Evolutionary conservation across 371 early-diverging fungal genomes (phyloP).

Genomic region (Nosema muscidifuracis): DNA sequence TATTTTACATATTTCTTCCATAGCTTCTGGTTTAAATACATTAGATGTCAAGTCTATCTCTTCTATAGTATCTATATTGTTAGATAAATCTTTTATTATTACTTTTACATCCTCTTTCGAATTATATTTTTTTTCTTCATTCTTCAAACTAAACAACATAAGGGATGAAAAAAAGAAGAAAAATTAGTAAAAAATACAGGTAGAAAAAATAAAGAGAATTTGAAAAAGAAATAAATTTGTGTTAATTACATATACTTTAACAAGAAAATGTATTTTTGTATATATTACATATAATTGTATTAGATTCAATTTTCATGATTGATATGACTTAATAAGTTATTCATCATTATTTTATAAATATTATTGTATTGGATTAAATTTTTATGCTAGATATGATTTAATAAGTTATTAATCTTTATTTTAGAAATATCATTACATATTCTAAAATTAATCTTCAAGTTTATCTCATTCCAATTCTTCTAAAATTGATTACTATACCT

Average conservation of each 20-base stretch:
- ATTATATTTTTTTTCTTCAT: conserved; percentile 58
- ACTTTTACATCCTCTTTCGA: conserved; percentile 44
- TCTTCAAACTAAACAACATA: conserved; percentile 53
- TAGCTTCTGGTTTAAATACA: conserved; percentile 55
- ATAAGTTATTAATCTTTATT: too few species aligned
- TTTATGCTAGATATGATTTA: too few species aligned
- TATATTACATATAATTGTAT: too few species aligned
- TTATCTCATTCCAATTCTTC: too few species aligned
- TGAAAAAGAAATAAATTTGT: too few species aligned
- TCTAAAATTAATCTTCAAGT: too few species aligned
- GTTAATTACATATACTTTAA: neutral
- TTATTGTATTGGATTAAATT: too few species aligned
- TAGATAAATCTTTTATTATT: conserved; percentile 35
- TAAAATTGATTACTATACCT: too few species aligned
- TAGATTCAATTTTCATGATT: too few species aligned
- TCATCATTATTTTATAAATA: too few species aligned
- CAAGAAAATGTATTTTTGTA: neutral
- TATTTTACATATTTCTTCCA: conserved; percentile 42
- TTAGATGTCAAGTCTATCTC: conserved; percentile 58
- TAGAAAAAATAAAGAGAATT: neutral
- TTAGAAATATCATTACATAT: too few species aligned
- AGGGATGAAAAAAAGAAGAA: neutral
- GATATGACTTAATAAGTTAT: too few species aligned
- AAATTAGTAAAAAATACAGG: neutral
- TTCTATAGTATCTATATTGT: conserved; percentile 24